These are phyloP conservation scores for Yueomyces sinensis DNA, from an alignment of 805 yeast genomes.

Conservation along the genomic window DNA sequence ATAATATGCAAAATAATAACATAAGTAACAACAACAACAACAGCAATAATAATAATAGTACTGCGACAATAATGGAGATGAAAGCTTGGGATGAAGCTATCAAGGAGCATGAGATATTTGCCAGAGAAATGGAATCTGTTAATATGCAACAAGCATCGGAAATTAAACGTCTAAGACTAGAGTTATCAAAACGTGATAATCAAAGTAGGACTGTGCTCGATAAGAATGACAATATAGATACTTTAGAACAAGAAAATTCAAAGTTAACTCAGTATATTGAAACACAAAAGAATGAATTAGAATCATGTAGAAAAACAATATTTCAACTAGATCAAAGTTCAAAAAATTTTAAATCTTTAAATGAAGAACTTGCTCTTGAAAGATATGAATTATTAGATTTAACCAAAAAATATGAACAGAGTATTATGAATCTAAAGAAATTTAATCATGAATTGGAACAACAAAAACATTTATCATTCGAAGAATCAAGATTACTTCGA, in stretches of 20 bases:
- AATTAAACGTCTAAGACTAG: conserved; percentile 31
- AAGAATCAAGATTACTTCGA: conserved; percentile 46
- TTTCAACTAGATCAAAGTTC: conserved; percentile 10
- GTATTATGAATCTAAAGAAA: conserved; percentile 19
- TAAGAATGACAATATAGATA: conserved; percentile 28
- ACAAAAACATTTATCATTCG: conserved; percentile 37
- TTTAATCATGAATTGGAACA: conserved; percentile 34
- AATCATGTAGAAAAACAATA: conserved; percentile 13
- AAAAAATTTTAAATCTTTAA: conserved; percentile 16
- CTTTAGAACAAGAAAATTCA: conserved; percentile 33
- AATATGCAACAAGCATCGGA: conserved; percentile 40
- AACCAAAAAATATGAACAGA: conserved; percentile 14
- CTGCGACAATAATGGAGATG: conserved; percentile 25
- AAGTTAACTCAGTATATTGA: conserved; percentile 30
- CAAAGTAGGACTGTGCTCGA: conserved; percentile 24
- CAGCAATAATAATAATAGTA: conserved; percentile 21
- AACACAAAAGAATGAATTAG: conserved; percentile 28
- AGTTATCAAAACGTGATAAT: conserved; percentile 18
- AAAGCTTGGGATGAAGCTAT: conserved; percentile 24
- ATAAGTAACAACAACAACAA: conserved; percentile 20
- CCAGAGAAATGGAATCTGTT: conserved; percentile 36
- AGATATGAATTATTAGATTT: conserved; percentile 25
- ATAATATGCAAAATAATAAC: neutral
- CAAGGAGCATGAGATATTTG: conserved; percentile 31
- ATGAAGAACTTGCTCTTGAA: conserved; percentile 26